A percentile compares a stretch with the other conserved stretches of the same genome.
These are phyloP conservation scores for Harringtonia aguacate DNA, from an alignment of 2,329 filamentous ascomycete species.

Conservation along the genomic window DNA sequence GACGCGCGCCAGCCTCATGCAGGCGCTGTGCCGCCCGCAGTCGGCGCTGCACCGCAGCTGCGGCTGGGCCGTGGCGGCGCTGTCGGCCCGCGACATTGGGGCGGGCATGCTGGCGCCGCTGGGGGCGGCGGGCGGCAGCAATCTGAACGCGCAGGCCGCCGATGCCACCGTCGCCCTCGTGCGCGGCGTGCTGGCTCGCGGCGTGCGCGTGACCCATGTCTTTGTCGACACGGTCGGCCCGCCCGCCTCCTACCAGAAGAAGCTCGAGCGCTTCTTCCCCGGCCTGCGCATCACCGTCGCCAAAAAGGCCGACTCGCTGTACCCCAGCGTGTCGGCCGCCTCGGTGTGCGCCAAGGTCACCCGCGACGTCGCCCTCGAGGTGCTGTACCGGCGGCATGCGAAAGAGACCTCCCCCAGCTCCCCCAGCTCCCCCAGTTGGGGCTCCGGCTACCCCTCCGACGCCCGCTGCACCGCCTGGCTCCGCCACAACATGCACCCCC, in stretches of 20 bases:
- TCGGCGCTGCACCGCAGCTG: constrained; percentile 41
- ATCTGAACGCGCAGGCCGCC: constrained; percentile 92
- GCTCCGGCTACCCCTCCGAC: constrained; percentile 90
- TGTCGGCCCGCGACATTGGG: constrained; percentile 77
- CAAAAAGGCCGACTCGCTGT: constrained; percentile 88
- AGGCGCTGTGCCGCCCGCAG: constrained; percentile 53
- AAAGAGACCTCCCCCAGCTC: constrained; percentile 15
- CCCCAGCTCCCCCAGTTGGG: constrained; percentile 46
- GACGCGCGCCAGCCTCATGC: constrained; percentile 64
- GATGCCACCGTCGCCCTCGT: constrained; percentile 83
- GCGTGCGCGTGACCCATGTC: constrained; percentile 78
- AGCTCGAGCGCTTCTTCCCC: constrained; percentile 76
- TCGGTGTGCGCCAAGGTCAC: constrained; percentile 96
- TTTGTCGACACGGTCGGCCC: constrained; percentile 92
- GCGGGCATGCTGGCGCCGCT: constrained; percentile 63
- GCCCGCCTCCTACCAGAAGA: constrained; percentile 73
- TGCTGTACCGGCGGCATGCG: constrained; percentile 45
- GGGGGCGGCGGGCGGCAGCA: constrained; percentile 53
- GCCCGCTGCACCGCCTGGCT: constrained; percentile 72
- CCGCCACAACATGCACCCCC: constrained; percentile 73
- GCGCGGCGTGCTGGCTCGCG: constrained; percentile 59
- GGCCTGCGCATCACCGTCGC: constrained; percentile 63
- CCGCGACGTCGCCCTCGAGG: constrained; percentile 77
- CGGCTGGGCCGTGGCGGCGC: constrained; percentile 73
- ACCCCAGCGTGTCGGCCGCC: constrained; percentile 85